phyloP scores from a whole-genome alignment of 495 filamentous ascomycete genomes.

The Letharia lupina region DNA sequence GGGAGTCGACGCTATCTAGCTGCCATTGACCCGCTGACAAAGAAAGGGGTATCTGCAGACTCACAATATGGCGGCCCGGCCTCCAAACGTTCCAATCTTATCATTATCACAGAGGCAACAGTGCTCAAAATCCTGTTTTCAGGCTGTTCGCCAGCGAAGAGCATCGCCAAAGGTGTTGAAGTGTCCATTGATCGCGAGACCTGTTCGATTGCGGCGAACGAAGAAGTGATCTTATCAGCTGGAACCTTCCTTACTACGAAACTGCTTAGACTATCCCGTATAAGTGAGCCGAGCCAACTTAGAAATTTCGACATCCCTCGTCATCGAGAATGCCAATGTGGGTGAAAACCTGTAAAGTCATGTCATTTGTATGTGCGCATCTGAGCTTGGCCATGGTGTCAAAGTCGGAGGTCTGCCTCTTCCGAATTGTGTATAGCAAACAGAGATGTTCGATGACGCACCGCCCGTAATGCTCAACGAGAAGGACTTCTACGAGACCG shows the following conservation, averaged over 20 bases:
- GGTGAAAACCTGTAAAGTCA: not conserved
- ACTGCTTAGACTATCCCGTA: not conserved
- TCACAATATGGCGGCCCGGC: not conserved
- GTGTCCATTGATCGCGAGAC: not conserved
- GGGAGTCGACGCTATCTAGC: not conserved
- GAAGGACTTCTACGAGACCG: not conserved
- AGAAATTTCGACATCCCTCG: not conserved
- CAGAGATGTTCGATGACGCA: not conserved
- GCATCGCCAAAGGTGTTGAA: not conserved
- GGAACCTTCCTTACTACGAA: not conserved
- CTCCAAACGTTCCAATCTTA: not conserved
- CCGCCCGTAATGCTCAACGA: not conserved
- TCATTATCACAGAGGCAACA: not conserved
- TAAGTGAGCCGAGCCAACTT: not conserved
- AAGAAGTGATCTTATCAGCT: not conserved
- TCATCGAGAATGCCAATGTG: not conserved
- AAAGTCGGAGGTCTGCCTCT: not conserved
- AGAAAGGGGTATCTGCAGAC: not conserved
- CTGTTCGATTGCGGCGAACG: not conserved
- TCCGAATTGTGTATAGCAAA: not conserved
- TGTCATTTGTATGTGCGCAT: not conserved
- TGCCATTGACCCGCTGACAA: not conserved
- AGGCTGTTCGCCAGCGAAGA: not conserved
- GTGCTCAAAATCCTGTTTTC: not conserved
- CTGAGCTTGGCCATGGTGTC: not conserved